Conservation (phyloP, 2,329 filamentous ascomycete genomes). For the Colletotrichum brevisporum region DNA sequence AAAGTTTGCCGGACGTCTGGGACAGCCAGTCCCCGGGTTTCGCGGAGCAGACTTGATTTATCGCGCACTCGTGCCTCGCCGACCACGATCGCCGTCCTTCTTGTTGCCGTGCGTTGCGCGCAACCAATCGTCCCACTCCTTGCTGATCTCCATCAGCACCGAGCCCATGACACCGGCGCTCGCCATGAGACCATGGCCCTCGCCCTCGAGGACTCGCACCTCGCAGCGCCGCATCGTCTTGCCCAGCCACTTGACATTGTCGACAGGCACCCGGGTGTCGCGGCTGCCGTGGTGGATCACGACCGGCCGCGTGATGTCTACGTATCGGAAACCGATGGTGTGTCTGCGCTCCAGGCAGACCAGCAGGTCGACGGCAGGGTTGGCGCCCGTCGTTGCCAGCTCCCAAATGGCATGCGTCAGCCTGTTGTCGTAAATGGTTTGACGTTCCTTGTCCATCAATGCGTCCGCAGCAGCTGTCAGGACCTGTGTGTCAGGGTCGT, state of each 20-base stretch:
- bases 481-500: conserved; percentile 50
- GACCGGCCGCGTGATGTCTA: conserved; percentile 91
- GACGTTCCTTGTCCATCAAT: conserved; percentile 78
- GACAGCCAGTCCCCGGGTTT: too few relatives aligned
- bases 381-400: conserved; percentile 89
- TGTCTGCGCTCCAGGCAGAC: conserved; percentile 93
- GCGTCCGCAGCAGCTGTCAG: conserved; percentile 71
- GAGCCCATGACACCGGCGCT: conserved; percentile 93
- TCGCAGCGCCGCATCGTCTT: conserved; percentile 95
- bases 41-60: background rate
- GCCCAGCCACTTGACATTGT: conserved; percentile 95
- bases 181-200: conserved; percentile 97
- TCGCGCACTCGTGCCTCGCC: conserved; percentile 34
- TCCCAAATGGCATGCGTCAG: conserved; percentile 97
- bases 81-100: conserved; percentile 38
- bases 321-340: conserved; percentile 95
- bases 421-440: conserved; percentile 83
- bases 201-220: conserved; percentile 88
- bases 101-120: conserved; percentile 62
- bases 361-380: conserved; percentile 92
- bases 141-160: conserved; percentile 93
- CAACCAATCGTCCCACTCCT: conserved; percentile 93
- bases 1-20: background rate
- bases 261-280: conserved; percentile 92
- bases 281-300: conserved; percentile 95